Conservation (phyloP, 2,329 filamentous ascomycete species). For the Chaetomium olivaceum region DNA sequence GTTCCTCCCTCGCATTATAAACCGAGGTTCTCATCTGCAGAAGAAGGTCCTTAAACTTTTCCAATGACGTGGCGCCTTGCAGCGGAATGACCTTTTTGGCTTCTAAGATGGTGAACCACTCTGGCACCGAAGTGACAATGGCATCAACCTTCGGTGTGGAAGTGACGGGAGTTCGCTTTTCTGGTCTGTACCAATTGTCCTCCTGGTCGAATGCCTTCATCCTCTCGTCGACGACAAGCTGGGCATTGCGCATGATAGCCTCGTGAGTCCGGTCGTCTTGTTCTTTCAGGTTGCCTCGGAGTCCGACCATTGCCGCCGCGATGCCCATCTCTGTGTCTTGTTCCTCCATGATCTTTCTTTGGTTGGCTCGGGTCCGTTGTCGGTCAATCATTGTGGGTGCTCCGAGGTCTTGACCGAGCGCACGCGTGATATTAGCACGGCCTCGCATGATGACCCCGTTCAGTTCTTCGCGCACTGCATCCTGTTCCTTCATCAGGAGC, state of each 20-base stretch:
- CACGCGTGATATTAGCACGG: slow-evolving; percentile 1
- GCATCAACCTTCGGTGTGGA: neutral
- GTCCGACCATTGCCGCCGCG: slow-evolving; percentile 7
- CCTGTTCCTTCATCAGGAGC: neutral
- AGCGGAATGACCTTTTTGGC: slow-evolving; percentile 13
- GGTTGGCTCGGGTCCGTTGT: neutral
- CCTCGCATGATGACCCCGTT: slow-evolving; percentile 1
- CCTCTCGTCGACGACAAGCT: neutral
- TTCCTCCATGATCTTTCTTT: slow-evolving; percentile 4
- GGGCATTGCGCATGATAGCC: neutral
- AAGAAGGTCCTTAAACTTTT: slow-evolving; percentile 19
- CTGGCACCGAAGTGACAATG: slow-evolving; percentile 7
- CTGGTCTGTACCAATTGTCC: neutral
- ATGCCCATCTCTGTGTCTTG: neutral
- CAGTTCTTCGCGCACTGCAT: neutral
- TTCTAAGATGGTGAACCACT: slow-evolving; percentile 25
- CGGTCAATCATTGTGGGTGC: neutral
- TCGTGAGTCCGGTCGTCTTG: neutral
- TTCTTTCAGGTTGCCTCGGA: neutral
- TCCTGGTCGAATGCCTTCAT: neutral
- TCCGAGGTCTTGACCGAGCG: slow-evolving; percentile 13
- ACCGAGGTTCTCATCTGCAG: neutral
- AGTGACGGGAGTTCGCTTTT: neutral
- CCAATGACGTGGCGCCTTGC: neutral
- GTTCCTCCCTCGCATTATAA: neutral